Evolutionary conservation across 495 filamentous ascomycete species (phyloP), one percentile per base, ranked within the genome.

Genomic region (Geoglossum glabrum): DNA sequence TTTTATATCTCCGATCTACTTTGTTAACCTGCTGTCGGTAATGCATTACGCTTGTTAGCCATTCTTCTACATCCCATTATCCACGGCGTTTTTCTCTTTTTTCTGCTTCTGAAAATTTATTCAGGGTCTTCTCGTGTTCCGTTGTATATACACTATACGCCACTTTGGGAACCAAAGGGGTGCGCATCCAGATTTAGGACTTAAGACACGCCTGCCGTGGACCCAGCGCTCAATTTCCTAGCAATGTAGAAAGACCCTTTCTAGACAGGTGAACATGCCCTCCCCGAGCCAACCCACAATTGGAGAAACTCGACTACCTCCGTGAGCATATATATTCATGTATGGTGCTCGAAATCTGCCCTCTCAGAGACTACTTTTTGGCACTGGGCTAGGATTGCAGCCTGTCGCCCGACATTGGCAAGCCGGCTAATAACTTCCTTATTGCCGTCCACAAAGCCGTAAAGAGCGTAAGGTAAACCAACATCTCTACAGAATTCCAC

Each of bases 401-500:
- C 85, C 65, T 97, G 92, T 65, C 85, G 84, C 10, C 83, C 83
- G 27, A 98, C 83, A 61, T 98, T 93, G 19, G 77, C 86, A 45
- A 98, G 74, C 47, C 77, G 76, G 21, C 87, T 78, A 66, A 98
- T 84, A 31, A 97, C 89, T 64, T 87, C 78, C 67, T 82, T 86
- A 62, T 95, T 97, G 11, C 92, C 90, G 52, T 94, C 84, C 49
- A 88, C 83, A 67, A 98, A 98, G 1, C 90, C 93, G 65, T 89
- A 95, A 46, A 94, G 70, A 15, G 90, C 86, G 70, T 98, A 98
- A 0, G 92, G 92, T 56, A 98, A 90, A 47, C 80, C 87, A 5
- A 90, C 88, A 21, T 96, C 89, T 23, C 81, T 74, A 64, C 92
- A 98, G 67, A 96, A 98, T 8, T 87, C 85, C 64, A 85, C 77